Percentiles rank a stretch among this genome's conserved stretches.
phyloP scores from a whole-genome alignment of 108 stramenopile species.

The Discostella pseudostelligera region DNA sequence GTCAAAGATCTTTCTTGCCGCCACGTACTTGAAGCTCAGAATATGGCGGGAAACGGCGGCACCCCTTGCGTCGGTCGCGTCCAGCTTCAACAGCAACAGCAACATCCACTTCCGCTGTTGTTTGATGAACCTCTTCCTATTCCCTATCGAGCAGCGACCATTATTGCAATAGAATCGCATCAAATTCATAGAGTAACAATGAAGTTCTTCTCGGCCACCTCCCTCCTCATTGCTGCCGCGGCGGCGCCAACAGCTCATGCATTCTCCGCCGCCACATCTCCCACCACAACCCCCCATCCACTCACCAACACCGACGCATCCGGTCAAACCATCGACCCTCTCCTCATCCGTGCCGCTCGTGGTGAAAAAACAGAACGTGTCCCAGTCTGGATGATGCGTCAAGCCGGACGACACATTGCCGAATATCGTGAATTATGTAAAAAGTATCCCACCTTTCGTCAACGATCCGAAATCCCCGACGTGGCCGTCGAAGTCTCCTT shows the following conservation, averaged over 20 bases:
- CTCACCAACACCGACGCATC: slow-evolving; percentile 29
- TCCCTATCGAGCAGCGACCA: too few relatives aligned
- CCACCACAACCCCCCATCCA: slow-evolving; percentile 13
- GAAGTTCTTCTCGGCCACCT: slow-evolving; percentile 23
- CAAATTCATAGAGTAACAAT: slow-evolving; percentile 15
- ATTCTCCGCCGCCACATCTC: slow-evolving; percentile 24
- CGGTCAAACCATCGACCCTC: slow-evolving; percentile 58
- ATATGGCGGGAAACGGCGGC: too few relatives aligned
- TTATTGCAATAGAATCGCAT: neutral
- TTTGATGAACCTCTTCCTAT: too few relatives aligned
- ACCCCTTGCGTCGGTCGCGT: too few relatives aligned
- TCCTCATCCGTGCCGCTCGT: slow-evolving; percentile 94
- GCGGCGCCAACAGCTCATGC: slow-evolving; percentile 23
- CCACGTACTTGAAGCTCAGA: neutral
- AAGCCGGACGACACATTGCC: slow-evolving; percentile 97
- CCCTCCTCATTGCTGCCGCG: slow-evolving; percentile 7
- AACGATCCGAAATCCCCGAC: slow-evolving; percentile 94
- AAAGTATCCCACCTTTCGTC: slow-evolving; percentile 93
- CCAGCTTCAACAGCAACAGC: too few relatives aligned
- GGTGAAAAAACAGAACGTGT: slow-evolving; percentile 94
- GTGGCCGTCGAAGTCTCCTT: slow-evolving; percentile 97
- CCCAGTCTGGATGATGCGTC: slow-evolving; percentile 99
- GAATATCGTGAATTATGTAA: slow-evolving; percentile 97
- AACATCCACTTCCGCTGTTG: too few relatives aligned
- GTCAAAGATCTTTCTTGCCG: too few relatives aligned